phyloP scores from a whole-genome alignment of 179 eudicot genomes.

The Beta corolliflora region DNA sequence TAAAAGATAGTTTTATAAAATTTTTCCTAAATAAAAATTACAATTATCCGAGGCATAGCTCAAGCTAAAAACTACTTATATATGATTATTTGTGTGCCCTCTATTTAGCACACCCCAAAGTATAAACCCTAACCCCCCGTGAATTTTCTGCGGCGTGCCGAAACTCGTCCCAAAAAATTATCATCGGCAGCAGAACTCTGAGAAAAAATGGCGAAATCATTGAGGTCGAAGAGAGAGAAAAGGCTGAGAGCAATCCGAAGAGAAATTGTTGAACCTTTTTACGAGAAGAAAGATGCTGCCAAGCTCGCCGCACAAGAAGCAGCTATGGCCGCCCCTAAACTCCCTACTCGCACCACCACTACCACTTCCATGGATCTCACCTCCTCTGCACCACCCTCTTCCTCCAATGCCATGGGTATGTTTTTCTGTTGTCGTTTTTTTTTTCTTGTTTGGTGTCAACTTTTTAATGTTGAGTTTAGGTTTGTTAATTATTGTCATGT shows the following conservation, averaged over 20 bases:
- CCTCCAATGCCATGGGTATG: slow-evolving; percentile 31
- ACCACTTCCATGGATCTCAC: slow-evolving; percentile 31
- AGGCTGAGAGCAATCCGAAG: slow-evolving; percentile 80
- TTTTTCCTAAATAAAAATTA: too few relatives aligned
- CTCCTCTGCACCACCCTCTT: slow-evolving; percentile 8
- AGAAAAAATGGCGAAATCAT: slow-evolving; percentile 74
- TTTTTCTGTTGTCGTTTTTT: background rate
- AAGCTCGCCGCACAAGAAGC: slow-evolving; percentile 80
- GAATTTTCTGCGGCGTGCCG: background rate
- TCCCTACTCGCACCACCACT: slow-evolving; percentile 49
- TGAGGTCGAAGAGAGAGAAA: slow-evolving; percentile 90
- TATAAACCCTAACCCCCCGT: too few relatives aligned
- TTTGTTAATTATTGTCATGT: background rate
- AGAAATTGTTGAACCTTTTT: slow-evolving; percentile 72
- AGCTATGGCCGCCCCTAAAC: slow-evolving; percentile 90
- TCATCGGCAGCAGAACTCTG: background rate
- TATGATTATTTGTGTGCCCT: too few relatives aligned
- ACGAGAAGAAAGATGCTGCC: slow-evolving; percentile 73
- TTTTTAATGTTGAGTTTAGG: background rate
- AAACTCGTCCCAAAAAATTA: background rate
- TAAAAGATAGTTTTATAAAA: too few relatives aligned
- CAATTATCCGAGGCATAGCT: too few relatives aligned
- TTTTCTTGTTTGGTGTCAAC: background rate
- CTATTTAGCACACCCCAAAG: too few relatives aligned
- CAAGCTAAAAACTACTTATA: too few relatives aligned